phyloP scores from a whole-genome alignment of 1,284 basidiomycete species.

The Singerocomus inundabilis region DNA sequence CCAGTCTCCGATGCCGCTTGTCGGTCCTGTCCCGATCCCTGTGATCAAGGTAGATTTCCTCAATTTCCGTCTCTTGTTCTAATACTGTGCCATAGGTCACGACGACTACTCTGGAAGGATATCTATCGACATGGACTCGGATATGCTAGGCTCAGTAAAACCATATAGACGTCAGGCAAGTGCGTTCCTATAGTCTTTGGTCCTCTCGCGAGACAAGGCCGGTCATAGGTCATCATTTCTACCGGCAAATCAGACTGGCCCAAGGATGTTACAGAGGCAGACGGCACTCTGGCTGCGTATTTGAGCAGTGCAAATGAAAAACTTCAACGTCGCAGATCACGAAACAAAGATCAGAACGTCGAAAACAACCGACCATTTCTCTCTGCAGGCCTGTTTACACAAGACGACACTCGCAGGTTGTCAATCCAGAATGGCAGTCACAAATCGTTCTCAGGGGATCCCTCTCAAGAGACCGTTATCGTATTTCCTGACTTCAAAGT shows the following conservation, averaged over 20 bases:
- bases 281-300: conserved; percentile 65
- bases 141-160: conserved; percentile 80
- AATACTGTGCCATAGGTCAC: conserved; percentile 48
- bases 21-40: conserved; percentile 74
- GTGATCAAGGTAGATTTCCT: conserved; percentile 56
- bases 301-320: conserved; percentile 43
- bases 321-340: conserved; percentile 23
- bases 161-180: conserved; percentile 77
- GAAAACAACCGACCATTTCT: conserved; percentile 18
- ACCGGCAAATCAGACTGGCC: conserved; percentile 89
- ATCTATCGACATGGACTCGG: conserved; percentile 72
- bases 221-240: conserved; percentile 72
- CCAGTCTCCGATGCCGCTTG: conserved; percentile 73
- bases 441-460: conserved; percentile 56
- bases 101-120: conserved; percentile 71
- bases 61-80: conserved; percentile 2
- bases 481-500: conserved; percentile 91
- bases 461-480: conserved; percentile 70
- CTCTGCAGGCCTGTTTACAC: conserved; percentile 56
- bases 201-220: not conserved
- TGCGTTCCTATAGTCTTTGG: not conserved
- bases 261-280: conserved; percentile 67
- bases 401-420: conserved; percentile 53
- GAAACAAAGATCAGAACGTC: conserved; percentile 16
- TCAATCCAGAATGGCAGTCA: conserved; percentile 84